These are phyloP conservation scores for Leccinum pachyderme DNA, from an alignment of 1,284 basidiomycete genomes.

Conservation along the genomic window DNA sequence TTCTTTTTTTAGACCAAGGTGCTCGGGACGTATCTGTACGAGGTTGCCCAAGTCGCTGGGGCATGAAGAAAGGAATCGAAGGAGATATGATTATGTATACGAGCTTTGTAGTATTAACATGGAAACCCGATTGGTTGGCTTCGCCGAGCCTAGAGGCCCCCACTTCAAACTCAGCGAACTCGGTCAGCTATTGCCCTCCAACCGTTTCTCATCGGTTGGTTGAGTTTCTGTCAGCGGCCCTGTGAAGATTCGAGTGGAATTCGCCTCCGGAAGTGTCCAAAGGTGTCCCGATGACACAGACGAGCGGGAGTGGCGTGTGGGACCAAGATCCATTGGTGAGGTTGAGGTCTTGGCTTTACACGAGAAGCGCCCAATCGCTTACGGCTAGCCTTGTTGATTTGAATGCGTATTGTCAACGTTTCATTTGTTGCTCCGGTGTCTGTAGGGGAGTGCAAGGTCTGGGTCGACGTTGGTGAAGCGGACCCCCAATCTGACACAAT, in stretches of 20 bases:
- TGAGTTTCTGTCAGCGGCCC: conserved; percentile 1
- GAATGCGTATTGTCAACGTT: neutral
- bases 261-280: neutral
- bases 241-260: neutral
- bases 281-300: conserved; percentile 13
- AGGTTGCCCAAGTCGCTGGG: conserved; percentile 49
- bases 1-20: conserved; percentile 58
- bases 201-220: conserved; percentile 6
- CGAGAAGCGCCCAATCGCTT: conserved; percentile 11
- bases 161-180: conserved; percentile 26
- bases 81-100: neutral
- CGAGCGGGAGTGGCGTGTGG: conserved; percentile 13
- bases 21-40: conserved; percentile 82
- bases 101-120: conserved; percentile 1
- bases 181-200: neutral
- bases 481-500: conserved; percentile 2
- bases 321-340: conserved; percentile 21
- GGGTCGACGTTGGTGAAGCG: conserved; percentile 3
- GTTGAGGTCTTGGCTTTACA: neutral
- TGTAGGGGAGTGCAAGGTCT: conserved; percentile 8
- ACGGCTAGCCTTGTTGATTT: conserved; percentile 4
- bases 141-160: too few relatives aligned
- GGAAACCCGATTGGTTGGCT: neutral
- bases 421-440: neutral
- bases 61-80: conserved; percentile 7